Conservation (phyloP, 352 stramenopile genomes). For the Phytophthora agathidicida region DNA sequence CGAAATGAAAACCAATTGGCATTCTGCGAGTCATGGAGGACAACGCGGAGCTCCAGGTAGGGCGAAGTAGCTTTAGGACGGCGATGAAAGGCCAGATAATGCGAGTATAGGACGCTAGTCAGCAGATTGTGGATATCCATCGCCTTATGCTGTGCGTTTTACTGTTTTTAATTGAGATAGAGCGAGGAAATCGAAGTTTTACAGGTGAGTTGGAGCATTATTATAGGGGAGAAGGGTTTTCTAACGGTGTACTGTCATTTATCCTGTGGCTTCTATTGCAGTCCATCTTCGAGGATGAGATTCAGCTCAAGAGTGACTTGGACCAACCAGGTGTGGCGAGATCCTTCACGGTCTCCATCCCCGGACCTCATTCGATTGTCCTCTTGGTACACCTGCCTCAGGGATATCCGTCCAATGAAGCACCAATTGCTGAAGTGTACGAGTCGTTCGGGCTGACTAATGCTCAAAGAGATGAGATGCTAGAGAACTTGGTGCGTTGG, state of each 20-base stretch:
- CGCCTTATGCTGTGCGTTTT: not conserved
- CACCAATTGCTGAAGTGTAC: constrained; percentile 79
- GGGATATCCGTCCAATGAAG: constrained; percentile 70
- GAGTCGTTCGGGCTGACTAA: constrained; percentile 85
- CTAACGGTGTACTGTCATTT: not conserved
- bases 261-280: constrained; percentile 15
- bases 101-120: not conserved
- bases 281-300: constrained; percentile 81
- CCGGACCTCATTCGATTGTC: constrained; percentile 66
- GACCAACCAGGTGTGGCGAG: constrained; percentile 45
- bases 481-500: constrained; percentile 59
- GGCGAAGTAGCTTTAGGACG: not conserved
- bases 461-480: constrained; percentile 61
- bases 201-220: constrained; percentile 41
- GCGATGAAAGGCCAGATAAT: not conserved
- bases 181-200: constrained; percentile 80
- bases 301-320: constrained; percentile 59
- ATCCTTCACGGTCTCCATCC: constrained; percentile 67
- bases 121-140: not conserved
- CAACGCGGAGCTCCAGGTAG: constrained; percentile 67
- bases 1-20: constrained; percentile 25
- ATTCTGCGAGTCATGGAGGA: constrained; percentile 32
- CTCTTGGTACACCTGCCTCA: constrained; percentile 75
- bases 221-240: not conserved
- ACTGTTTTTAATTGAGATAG: constrained; percentile 32